Evolutionary conservation across 768 basidiomycete species (phyloP).

Genomic region (Podaxis sp.): DNA sequence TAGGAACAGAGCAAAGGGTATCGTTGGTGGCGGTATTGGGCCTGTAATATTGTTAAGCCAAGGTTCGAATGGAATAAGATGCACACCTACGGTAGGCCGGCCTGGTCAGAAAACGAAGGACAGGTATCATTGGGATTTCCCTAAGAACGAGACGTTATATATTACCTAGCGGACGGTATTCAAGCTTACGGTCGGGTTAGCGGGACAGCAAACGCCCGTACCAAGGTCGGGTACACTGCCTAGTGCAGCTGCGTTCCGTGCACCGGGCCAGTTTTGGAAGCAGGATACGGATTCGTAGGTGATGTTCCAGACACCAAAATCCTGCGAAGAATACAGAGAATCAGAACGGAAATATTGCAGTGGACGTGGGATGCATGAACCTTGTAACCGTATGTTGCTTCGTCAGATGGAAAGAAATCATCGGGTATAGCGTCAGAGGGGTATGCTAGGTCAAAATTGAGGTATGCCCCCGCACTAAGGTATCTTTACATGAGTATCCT

Average conservation of each 20-base stretch:
- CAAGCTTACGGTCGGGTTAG: slow-evolving; percentile 54
- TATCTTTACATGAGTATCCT: neutral
- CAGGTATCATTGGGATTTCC: slow-evolving; percentile 52
- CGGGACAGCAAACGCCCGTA: slow-evolving; percentile 69
- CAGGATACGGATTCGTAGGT: slow-evolving; percentile 69
- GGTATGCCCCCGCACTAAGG: slow-evolving; percentile 59
- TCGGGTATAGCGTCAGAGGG: slow-evolving; percentile 70
- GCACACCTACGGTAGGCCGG: slow-evolving; percentile 58
- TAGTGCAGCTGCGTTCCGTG: slow-evolving; percentile 54
- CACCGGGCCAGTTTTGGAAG: slow-evolving; percentile 61
- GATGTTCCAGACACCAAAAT: slow-evolving; percentile 88
- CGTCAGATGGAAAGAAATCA: slow-evolving; percentile 76
- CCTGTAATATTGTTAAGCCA: slow-evolving; percentile 23
- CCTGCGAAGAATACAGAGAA: slow-evolving; percentile 37
- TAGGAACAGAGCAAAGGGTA: slow-evolving; percentile 37
- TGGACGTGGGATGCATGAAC: slow-evolving; percentile 19
- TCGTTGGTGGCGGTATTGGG: slow-evolving; percentile 44
- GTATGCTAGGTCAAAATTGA: slow-evolving; percentile 84
- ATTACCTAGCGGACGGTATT: neutral
- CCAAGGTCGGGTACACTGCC: slow-evolving; percentile 65
- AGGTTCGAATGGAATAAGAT: slow-evolving; percentile 1
- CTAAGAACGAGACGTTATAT: slow-evolving; percentile 22
- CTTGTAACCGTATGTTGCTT: slow-evolving; percentile 60
- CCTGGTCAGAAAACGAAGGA: slow-evolving; percentile 68
- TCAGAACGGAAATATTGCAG: neutral